Conservation (phyloP, 257 asterid genomes). For the Solanum rostratum region DNA sequence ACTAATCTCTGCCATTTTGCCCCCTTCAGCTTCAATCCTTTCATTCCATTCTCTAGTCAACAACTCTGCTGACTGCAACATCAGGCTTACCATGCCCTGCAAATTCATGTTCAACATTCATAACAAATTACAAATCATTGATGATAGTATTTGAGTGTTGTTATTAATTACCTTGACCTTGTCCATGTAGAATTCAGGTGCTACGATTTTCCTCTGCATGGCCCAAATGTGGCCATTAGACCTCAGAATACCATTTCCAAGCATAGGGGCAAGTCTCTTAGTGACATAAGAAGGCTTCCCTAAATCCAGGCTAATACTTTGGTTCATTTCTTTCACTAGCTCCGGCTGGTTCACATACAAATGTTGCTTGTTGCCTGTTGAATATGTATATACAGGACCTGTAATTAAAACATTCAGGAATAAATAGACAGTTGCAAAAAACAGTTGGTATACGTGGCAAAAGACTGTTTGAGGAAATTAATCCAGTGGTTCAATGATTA, state of each 20-base stretch:
- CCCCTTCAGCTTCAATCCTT: conserved; percentile 23
- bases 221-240: conserved; percentile 78
- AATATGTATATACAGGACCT: conserved; percentile 61
- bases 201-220: conserved; percentile 66
- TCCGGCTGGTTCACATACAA: conserved; percentile 62
- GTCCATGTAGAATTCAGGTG: conserved; percentile 72
- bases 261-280: conserved; percentile 82
- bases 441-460: too few relatives aligned
- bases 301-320: conserved; percentile 26
- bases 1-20: conserved; percentile 36
- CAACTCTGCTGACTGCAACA: conserved; percentile 54
- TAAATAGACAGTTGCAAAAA: too few relatives aligned
- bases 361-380: conserved; percentile 72
- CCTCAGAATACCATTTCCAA: conserved; percentile 79
- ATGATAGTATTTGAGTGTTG: too few relatives aligned
- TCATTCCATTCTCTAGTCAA: conserved; percentile 48
- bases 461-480: too few relatives aligned
- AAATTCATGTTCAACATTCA: not conserved
- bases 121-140: too few relatives aligned
- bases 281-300: conserved; percentile 79
- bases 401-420: conserved; percentile 6
- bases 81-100: conserved; percentile 65
- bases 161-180: conserved; percentile 67
- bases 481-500: too few relatives aligned
- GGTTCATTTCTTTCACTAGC: conserved; percentile 71